Evolutionary conservation across 108 stramenopile species (phyloP).

Genomic region (Schizochytrium sp.): DNA sequence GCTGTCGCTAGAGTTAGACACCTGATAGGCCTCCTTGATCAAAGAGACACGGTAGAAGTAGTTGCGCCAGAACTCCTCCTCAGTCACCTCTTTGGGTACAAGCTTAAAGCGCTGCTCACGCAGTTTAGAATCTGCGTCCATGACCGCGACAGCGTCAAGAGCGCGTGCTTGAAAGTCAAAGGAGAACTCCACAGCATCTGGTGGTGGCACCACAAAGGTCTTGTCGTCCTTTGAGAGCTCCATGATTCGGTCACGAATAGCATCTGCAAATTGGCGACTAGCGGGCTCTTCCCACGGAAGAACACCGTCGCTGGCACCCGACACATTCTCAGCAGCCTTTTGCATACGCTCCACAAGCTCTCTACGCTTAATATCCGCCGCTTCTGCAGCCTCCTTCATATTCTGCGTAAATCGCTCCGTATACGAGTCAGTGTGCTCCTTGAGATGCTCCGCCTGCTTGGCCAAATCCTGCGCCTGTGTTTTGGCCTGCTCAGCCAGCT

Average conservation of each 20-base stretch:
- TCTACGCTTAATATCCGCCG: neutral
- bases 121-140: conserved; percentile 30
- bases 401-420: conserved; percentile 38
- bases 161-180: conserved; percentile 22
- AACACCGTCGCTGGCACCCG: neutral
- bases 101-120: neutral
- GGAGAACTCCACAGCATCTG: conserved; percentile 44
- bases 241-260: conserved; percentile 16
- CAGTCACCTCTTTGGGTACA: conserved; percentile 38
- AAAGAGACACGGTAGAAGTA: conserved; percentile 58
- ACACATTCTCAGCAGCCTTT: neutral
- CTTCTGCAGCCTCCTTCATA: conserved; percentile 47
- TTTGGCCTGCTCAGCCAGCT: conserved; percentile 33
- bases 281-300: conserved; percentile 55
- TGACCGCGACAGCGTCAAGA: conserved; percentile 7
- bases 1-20: conserved; percentile 7
- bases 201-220: conserved; percentile 50
- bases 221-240: conserved; percentile 58
- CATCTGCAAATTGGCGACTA: conserved; percentile 14
- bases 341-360: neutral
- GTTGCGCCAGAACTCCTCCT: conserved; percentile 51
- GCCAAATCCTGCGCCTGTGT: neutral
- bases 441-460: conserved; percentile 44
- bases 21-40: conserved; percentile 62
- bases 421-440: conserved; percentile 9